Evolutionary conservation across 2,329 filamentous ascomycete species (phyloP).

Genomic region (Ceratocystis ficicola): DNA sequence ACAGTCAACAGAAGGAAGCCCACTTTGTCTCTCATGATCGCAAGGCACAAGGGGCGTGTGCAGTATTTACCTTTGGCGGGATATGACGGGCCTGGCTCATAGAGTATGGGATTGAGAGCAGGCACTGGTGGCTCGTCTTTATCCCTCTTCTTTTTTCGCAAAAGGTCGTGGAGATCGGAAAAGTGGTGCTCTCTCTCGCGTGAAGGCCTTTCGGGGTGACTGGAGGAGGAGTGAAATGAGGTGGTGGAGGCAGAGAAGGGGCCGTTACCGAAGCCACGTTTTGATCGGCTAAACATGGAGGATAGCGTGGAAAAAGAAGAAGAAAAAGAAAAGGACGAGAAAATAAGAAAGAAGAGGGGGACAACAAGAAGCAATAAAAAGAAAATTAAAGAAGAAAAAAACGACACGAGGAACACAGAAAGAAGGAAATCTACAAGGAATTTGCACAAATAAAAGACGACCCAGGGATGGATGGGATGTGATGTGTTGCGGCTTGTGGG

Average conservation of each 20-base stretch:
- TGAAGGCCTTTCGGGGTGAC: conserved; percentile 2
- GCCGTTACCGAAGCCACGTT: conserved; percentile 15
- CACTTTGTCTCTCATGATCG: no score
- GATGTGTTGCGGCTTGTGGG: not conserved
- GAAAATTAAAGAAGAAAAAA: conserved; percentile 2
- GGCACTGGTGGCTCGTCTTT: conserved; percentile 6
- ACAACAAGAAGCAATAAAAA: conserved; percentile 4
- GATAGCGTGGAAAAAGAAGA: not conserved
- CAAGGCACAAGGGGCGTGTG: not conserved
- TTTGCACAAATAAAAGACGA: not conserved
- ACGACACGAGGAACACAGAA: not conserved
- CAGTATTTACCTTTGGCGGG: conserved; percentile 15
- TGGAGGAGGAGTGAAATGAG: conserved; percentile 11
- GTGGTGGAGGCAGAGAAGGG: conserved; percentile 14
- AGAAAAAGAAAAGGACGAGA: not conserved
- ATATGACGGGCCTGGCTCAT: conserved; percentile 15
- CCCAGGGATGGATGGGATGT: conserved; percentile 6
- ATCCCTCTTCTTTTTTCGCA: conserved; percentile 15
- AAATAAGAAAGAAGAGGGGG: not conserved
- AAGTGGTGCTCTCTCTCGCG: conserved; percentile 13
- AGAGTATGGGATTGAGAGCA: conserved; percentile 15
- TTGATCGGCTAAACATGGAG: conserved; percentile 17
- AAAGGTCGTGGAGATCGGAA: conserved; percentile 11
- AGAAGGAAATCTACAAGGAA: conserved; percentile 2
- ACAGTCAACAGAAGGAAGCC: not conserved